phyloP scores from a whole-genome alignment of 2,329 filamentous ascomycete genomes.

The Xylaria sp. region DNA sequence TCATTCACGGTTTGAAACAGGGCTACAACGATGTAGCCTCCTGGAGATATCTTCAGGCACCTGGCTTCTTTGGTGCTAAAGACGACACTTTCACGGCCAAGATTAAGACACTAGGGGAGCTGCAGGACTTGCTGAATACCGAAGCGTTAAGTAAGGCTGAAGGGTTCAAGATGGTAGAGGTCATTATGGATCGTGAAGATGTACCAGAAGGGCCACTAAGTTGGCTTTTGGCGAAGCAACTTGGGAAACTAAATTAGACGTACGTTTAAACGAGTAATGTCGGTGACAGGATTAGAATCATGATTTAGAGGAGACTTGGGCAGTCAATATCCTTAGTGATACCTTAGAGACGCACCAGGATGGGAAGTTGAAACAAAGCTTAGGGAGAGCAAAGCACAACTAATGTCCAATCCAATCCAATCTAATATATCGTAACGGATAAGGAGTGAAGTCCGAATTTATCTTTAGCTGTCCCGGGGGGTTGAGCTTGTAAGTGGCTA shows the following conservation, averaged over 20 bases:
- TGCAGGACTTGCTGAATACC: slow-evolving; percentile 50
- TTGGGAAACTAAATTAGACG: slow-evolving; percentile 5
- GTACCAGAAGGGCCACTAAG: slow-evolving; percentile 40
- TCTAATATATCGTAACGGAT: too few species aligned
- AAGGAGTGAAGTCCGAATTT: too few species aligned
- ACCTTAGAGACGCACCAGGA: not conserved
- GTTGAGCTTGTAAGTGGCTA: too few species aligned
- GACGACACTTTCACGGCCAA: slow-evolving; percentile 52
- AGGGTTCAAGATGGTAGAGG: slow-evolving; percentile 50
- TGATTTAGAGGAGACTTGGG: not conserved
- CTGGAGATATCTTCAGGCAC: slow-evolving; percentile 62
- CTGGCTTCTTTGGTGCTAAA: slow-evolving; percentile 59
- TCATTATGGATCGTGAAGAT: slow-evolving; percentile 49
- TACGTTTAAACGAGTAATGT: not conserved
- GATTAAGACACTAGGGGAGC: slow-evolving; percentile 57
- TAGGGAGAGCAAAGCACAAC: too few species aligned
- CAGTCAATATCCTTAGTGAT: not conserved
- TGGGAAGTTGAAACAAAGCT: too few species aligned
- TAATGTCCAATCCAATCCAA: too few species aligned
- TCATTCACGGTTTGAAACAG: slow-evolving; percentile 64
- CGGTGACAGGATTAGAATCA: not conserved
- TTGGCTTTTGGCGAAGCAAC: slow-evolving; percentile 26
- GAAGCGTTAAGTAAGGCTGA: slow-evolving; percentile 35
- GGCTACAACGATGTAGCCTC: slow-evolving; percentile 65
- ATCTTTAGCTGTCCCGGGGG: too few species aligned